Conservation (phyloP, 331 rosid genomes). For the Quercus lobata region DNA sequence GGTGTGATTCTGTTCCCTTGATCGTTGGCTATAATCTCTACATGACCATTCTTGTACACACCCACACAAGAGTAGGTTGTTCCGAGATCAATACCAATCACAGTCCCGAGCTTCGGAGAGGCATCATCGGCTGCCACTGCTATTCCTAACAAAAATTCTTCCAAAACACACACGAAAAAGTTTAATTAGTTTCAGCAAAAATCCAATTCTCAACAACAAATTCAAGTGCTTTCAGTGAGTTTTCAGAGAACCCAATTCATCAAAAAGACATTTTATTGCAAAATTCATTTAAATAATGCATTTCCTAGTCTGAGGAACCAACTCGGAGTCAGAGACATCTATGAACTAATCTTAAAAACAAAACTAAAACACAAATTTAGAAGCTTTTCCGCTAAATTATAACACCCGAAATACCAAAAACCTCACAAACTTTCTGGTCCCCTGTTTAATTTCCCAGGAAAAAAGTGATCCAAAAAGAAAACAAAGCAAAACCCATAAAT, state of each 20-base stretch:
- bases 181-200: not conserved
- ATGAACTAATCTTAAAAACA: not conserved
- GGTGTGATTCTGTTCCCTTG: conserved; percentile 63
- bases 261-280: not conserved
- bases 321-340: no score
- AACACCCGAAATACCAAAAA: not conserved
- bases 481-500: not conserved
- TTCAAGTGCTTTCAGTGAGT: no score
- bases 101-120: conserved; percentile 26
- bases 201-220: not conserved
- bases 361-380: not conserved
- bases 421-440: not conserved
- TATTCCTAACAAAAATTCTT: conserved; percentile 37
- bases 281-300: not conserved
- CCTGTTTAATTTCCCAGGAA: not conserved
- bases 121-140: conserved; percentile 19
- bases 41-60: conserved; percentile 45
- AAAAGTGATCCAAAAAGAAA: not conserved
- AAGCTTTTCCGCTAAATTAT: not conserved
- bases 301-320: not conserved
- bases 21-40: conserved; percentile 56
- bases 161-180: not conserved
- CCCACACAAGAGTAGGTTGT: conserved; percentile 55
- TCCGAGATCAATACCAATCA: conserved; percentile 57
- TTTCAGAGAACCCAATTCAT: no score